Percentiles rank a stretch among this genome's conserved stretches.
Evolutionary conservation across 257 asterid species (phyloP).

Genomic region (Capsicum pubescens): DNA sequence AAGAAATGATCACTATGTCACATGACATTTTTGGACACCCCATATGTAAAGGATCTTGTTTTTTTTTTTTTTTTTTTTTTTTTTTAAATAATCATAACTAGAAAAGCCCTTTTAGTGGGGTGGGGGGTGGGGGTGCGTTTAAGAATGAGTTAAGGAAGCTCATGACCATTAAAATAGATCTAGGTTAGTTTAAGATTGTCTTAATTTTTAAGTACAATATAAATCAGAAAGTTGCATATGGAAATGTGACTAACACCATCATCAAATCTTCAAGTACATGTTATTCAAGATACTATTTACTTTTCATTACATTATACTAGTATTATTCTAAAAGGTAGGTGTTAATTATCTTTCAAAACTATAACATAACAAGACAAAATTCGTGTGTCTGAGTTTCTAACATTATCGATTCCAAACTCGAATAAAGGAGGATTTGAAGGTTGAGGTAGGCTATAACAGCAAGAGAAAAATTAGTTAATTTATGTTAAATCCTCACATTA

Average conservation of each 20-base stretch:
- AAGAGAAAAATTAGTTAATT: neutral
- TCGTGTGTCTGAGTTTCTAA: neutral
- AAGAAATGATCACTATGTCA: constrained; percentile 36
- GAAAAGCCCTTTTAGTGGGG: neutral
- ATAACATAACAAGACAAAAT: neutral
- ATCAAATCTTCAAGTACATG: constrained; percentile 29
- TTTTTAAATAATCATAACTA: constrained; percentile 11
- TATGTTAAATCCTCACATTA: neutral
- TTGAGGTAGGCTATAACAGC: neutral
- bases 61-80: neutral
- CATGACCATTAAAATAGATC: constrained; percentile 7
- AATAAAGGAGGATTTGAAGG: neutral
- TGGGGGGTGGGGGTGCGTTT: neutral
- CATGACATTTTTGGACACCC: constrained; percentile 37
- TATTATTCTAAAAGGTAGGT: neutral
- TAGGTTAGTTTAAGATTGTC: neutral
- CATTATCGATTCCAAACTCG: neutral
- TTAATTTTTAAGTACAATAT: constrained; percentile 15
- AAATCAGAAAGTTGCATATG: constrained; percentile 26
- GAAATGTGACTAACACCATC: constrained; percentile 38
- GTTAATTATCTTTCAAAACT: neutral
- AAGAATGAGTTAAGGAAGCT: neutral
- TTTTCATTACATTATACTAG: neutral
- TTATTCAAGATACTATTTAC: constrained; percentile 26
- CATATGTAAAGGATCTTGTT: constrained; percentile 43